Base-by-base conservation (phyloP, 768 basidiomycete genomes). In the Clitopilus passeckerianus region DNA sequence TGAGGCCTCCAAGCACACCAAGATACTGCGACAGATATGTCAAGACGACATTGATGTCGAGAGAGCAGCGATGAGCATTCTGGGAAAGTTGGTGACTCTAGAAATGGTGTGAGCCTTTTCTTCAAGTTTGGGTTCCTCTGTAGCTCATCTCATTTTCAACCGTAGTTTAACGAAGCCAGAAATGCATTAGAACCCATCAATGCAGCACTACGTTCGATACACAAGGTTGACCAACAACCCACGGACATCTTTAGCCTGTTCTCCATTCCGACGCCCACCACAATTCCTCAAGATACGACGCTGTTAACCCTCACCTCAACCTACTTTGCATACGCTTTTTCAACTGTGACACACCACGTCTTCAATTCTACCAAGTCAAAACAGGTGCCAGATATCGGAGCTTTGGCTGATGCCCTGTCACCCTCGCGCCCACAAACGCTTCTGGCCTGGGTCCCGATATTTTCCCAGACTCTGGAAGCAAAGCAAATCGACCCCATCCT, bases 31-130 rank as follows among this genome's bases (percentile, higher is more conserved):
- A 54, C 67, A 66, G 33, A 56, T 81, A 18, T 72, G 70, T 50
- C 73, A 79, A 0, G 75, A 73, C 2, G 80, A 82, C 62, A 15
- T 89, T 8, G 86, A 92, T 62, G 78, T 91, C 5, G 92, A 93
- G 71, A 79, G 86, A 35, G 90, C 89, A 1, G 91, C 87, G 0
- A 79, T 79, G 54, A 86, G 86, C 59, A 72, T 92, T 5, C 67
- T 85, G 6, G 87, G 83, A 7, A 91, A 91, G 68, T 70, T 93
- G 1, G 75, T 91, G 23, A 65, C 78, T 22, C 67, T 93, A 54
- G 88, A 90, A 63, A 74, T 91, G 84, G 91, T 93, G 66, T 56
- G 90, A 78, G 23, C 35, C 53, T 30, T 20, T 30, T 24, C 33
- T 20, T 23, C 15, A 34, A 20, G 18, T 54, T 10, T 1, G 30